phyloP scores from a whole-genome alignment of 2,329 filamentous ascomycete genomes.

The Diaporthe australafricana region DNA sequence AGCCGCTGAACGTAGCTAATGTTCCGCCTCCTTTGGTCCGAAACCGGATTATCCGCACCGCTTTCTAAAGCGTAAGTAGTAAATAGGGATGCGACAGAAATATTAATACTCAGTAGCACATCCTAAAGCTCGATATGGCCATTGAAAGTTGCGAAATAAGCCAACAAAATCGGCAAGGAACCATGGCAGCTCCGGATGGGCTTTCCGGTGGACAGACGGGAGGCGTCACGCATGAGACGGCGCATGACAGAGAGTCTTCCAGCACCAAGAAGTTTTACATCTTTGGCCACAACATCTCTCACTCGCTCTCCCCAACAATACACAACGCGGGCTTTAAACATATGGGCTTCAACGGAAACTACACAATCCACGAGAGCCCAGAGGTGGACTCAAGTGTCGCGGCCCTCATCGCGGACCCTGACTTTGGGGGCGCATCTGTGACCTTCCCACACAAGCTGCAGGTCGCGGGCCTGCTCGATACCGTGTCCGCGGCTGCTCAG shows the following conservation, averaged over 20 bases:
- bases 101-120: background rate
- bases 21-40: background rate
- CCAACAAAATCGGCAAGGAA: background rate
- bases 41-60: background rate
- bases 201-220: background rate
- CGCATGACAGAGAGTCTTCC: background rate
- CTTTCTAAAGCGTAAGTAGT: background rate
- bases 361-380: background rate
- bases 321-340: background rate
- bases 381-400: slow-evolving; percentile 3
- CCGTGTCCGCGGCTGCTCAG: background rate
- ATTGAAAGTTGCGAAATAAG: background rate
- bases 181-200: background rate
- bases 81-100: background rate
- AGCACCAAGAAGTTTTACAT: background rate
- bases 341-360: background rate
- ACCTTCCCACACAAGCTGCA: slow-evolving; percentile 19
- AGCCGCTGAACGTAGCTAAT: background rate
- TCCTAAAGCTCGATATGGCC: background rate
- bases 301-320: slow-evolving; percentile 9
- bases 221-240: background rate
- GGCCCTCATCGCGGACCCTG: background rate
- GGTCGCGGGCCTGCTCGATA: background rate
- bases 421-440: slow-evolving; percentile 8
- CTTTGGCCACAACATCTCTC: background rate